A percentile compares a stretch with the other conserved stretches of the same genome.
These are phyloP conservation scores for Schizophyllum commune DNA, from an alignment of 1,284 basidiomycete genomes.

Conservation along the genomic window DNA sequence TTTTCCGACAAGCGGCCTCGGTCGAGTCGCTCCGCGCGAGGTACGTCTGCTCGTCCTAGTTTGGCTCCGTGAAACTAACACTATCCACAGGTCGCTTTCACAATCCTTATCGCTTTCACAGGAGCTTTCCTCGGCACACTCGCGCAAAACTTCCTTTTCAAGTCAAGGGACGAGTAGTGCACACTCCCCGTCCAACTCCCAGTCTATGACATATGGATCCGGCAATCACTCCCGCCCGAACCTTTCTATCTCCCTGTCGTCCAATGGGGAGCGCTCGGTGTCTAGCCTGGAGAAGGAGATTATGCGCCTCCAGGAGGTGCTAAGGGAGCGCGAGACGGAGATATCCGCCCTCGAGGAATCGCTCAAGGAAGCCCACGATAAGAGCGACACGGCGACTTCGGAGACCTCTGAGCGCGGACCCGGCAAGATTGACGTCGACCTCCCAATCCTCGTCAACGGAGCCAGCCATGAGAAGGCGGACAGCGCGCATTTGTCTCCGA, in stretches of 20 bases:
- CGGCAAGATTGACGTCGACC: constrained; percentile 17
- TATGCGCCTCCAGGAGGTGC: constrained; percentile 81
- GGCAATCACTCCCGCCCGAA: constrained; percentile 37
- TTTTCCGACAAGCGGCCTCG: constrained; percentile 81
- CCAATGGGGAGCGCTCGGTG: constrained; percentile 30
- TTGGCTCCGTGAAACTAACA: not conserved
- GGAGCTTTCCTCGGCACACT: constrained; percentile 88
- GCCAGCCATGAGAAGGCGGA: constrained; percentile 16
- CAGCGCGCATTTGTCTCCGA: constrained; percentile 47
- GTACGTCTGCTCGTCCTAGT: constrained; percentile 27
- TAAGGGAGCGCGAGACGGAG: constrained; percentile 83
- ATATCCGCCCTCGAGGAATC: constrained; percentile 71
- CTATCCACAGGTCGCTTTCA: constrained; percentile 59
- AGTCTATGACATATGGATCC: constrained; percentile 23
- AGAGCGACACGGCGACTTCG: constrained; percentile 2
- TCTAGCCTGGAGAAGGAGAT: constrained; percentile 87
- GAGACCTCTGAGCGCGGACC: constrained; percentile 9
- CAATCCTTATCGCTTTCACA: constrained; percentile 90
- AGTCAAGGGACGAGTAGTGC: constrained; percentile 64
- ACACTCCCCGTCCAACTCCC: constrained; percentile 43
- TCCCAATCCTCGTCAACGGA: constrained; percentile 7
- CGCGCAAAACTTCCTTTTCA: constrained; percentile 72
- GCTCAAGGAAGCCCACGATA: constrained; percentile 41
- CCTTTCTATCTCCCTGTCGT: constrained; percentile 51
- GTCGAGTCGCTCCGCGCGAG: constrained; percentile 78